A percentile compares a stretch with the other conserved stretches of the same genome.
Conservation (phyloP, 2,329 filamentous ascomycete genomes). For the Furcasterigmium sp. region DNA sequence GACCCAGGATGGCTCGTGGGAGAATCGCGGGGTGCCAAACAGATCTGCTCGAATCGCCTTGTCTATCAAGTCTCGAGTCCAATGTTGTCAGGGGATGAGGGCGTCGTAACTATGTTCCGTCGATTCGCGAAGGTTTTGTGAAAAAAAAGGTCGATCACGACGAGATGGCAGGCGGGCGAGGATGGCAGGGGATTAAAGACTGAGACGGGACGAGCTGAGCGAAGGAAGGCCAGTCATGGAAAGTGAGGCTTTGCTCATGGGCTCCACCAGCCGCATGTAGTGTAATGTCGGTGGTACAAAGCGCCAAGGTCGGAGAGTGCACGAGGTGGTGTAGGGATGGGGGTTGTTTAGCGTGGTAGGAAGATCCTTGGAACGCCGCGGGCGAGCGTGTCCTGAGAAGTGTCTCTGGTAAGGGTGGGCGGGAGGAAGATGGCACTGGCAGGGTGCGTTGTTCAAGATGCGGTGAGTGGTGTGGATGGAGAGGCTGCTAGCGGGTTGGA, state of each 20-base stretch:
- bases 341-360: neutral
- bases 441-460: neutral
- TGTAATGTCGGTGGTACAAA: neutral
- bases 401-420: neutral
- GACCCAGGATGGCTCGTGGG: no score
- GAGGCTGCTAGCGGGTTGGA: no score
- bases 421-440: no score
- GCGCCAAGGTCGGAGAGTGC: neutral
- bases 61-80: no score
- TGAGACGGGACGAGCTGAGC: conserved; percentile 12
- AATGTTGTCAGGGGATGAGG: conserved; percentile 2
- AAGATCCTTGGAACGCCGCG: neutral
- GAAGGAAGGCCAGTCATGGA: conserved; percentile 11
- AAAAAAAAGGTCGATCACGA: conserved; percentile 3
- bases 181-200: conserved; percentile 8
- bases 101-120: conserved; percentile 1
- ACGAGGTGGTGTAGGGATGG: conserved; percentile 1
- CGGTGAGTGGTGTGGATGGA: conserved; percentile 1
- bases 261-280: conserved; percentile 6
- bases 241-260: conserved; percentile 14
- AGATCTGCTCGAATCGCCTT: no score
- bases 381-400: neutral
- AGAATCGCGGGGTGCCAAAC: no score
- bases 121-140: neutral
- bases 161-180: conserved; percentile 5